phyloP scores from a whole-genome alignment of 1,284 basidiomycete genomes.

The Jaminaea rosea region DNA sequence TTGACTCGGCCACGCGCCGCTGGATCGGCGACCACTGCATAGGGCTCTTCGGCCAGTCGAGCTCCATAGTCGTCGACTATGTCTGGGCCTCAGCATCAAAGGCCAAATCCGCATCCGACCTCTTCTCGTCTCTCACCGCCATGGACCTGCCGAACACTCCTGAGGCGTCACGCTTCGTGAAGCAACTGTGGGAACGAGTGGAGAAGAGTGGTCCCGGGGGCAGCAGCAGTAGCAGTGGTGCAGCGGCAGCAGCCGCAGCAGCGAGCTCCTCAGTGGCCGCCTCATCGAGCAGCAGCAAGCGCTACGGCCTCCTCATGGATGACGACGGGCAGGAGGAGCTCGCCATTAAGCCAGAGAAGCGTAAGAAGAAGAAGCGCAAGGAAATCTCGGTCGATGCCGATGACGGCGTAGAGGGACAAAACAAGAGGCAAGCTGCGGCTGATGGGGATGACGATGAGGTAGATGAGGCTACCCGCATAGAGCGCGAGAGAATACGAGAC shows the following conservation, averaged over 20 bases:
- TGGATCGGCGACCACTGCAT: conserved; percentile 40
- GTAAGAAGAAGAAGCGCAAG: conserved; percentile 58
- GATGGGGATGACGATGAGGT: conserved; percentile 49
- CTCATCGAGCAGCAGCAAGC: conserved; percentile 31
- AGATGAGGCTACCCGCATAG: conserved; percentile 61
- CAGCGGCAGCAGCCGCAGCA: conserved; percentile 51
- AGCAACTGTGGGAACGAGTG: conserved; percentile 64
- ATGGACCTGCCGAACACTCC: conserved; percentile 71
- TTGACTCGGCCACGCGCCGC: conserved; percentile 18
- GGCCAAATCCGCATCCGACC: conserved; percentile 67
- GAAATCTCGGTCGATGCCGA: conserved; percentile 61
- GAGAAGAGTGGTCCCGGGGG: conserved; percentile 56
- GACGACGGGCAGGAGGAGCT: conserved; percentile 24
- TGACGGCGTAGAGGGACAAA: not conserved
- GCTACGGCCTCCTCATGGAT: conserved; percentile 30
- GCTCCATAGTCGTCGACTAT: conserved; percentile 33
- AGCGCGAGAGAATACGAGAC: conserved; percentile 70
- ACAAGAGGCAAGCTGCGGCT: conserved; percentile 5
- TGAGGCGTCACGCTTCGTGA: conserved; percentile 69
- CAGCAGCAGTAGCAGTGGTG: conserved; percentile 59
- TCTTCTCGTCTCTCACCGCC: conserved; percentile 65
- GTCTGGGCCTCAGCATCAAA: conserved; percentile 56
- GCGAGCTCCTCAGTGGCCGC: no score
- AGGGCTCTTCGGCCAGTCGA: conserved; percentile 37
- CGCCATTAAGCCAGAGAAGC: conserved; percentile 32